Conservation (phyloP, 164 flowering plant genomes). For the Tetracentron sinense region DNA sequence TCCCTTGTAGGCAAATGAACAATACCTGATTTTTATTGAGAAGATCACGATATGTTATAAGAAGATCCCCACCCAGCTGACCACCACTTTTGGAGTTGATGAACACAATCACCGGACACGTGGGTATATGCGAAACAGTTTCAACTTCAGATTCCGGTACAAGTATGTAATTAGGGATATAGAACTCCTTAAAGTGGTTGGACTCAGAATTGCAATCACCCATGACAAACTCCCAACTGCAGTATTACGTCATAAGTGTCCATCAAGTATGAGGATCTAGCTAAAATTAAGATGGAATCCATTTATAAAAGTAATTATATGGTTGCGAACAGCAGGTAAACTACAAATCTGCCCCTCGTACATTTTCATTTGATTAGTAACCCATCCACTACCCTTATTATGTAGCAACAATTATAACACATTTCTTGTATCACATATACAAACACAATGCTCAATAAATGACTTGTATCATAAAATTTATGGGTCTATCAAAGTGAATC, state of each 20-base stretch:
- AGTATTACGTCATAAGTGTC: not conserved
- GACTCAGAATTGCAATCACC: constrained; percentile 22
- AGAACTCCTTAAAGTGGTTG: constrained; percentile 34
- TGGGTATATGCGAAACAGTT: constrained; percentile 16
- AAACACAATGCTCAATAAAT: not conserved
- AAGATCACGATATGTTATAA: constrained; percentile 48
- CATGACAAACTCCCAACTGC: constrained; percentile 34
- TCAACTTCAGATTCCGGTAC: constrained; percentile 29
- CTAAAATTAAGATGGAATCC: not conserved
- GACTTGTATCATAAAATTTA: not conserved
- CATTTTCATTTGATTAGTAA: not conserved
- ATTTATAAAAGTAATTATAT: too few relatives aligned
- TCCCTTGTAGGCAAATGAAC: not conserved
- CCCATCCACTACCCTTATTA: not conserved
- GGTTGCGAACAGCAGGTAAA: not conserved
- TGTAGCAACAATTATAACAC: not conserved
- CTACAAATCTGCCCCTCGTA: not conserved
- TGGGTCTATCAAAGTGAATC: not conserved
- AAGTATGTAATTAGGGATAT: constrained; percentile 66
- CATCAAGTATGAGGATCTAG: constrained; percentile 3
- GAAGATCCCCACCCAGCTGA: constrained; percentile 76
- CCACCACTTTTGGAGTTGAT: constrained; percentile 61
- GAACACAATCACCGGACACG: constrained; percentile 43
- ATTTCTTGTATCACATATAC: not conserved
- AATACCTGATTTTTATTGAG: constrained; percentile 68